These are phyloP conservation scores for Marasmius fiardii DNA, from an alignment of 1,284 basidiomycete genomes.

Conservation along the genomic window DNA sequence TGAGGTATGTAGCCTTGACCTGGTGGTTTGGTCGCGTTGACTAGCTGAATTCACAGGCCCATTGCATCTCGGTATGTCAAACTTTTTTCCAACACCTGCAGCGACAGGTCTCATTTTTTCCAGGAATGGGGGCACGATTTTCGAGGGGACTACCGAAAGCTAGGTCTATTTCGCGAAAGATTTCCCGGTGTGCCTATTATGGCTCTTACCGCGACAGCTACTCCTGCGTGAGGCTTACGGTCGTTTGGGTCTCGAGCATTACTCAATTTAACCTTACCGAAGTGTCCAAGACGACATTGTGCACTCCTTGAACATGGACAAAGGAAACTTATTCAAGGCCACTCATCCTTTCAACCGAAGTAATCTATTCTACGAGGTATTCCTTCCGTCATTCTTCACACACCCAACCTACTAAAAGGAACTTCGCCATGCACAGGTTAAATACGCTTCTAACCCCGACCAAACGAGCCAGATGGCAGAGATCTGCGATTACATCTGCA, in stretches of 20 bases:
- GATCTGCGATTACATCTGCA: slow-evolving; percentile 64
- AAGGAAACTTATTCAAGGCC: slow-evolving; percentile 55
- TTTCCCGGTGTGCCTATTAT: slow-evolving; percentile 79
- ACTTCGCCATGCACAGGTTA: slow-evolving; percentile 39
- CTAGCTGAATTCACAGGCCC: slow-evolving; percentile 46
- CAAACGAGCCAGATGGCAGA: slow-evolving; percentile 55
- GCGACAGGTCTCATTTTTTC: not conserved
- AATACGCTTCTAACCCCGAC: slow-evolving; percentile 53
- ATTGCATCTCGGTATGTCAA: slow-evolving; percentile 73
- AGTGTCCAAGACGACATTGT: slow-evolving; percentile 55
- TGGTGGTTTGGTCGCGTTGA: not conserved
- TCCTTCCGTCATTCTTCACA: too few species aligned
- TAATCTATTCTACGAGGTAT: slow-evolving; percentile 81
- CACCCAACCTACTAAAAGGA: too few species aligned
- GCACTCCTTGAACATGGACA: slow-evolving; percentile 56
- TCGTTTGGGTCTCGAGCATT: not conserved
- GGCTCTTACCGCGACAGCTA: slow-evolving; percentile 80
- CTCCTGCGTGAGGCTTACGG: slow-evolving; percentile 54
- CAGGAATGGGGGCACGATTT: slow-evolving; percentile 88
- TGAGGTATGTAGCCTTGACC: slow-evolving; percentile 48
- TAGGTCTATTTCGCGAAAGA: slow-evolving; percentile 66
- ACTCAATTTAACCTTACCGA: slow-evolving; percentile 4
- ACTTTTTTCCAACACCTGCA: not conserved
- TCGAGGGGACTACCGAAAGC: slow-evolving; percentile 66
- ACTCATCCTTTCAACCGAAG: slow-evolving; percentile 77